Conservation (phyloP, 2,329 filamentous ascomycete genomes). For the Emergomyces pasteurianus region DNA sequence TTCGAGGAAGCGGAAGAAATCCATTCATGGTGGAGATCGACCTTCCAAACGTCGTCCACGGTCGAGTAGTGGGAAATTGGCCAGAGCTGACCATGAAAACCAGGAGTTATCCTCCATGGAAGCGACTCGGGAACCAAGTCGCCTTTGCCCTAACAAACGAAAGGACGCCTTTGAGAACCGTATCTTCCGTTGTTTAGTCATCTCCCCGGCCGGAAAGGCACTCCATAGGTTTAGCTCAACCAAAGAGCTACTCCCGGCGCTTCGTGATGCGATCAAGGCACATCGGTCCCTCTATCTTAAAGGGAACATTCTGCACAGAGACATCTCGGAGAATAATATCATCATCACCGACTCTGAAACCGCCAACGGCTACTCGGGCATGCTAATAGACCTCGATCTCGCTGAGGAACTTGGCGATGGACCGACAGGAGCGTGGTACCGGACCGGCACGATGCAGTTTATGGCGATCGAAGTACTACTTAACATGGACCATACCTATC, state of each 20-base stretch:
- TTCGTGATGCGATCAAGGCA: constrained; percentile 27
- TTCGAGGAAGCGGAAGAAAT: too few relatives aligned
- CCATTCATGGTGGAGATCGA: too few relatives aligned
- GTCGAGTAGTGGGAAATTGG: too few relatives aligned
- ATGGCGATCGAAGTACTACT: constrained; percentile 26
- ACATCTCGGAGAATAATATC: constrained; percentile 30
- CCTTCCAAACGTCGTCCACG: too few relatives aligned
- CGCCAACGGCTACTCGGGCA: constrained; percentile 13
- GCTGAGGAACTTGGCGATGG: constrained; percentile 16
- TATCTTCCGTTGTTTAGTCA: constrained; percentile 20
- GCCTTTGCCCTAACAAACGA: constrained; percentile 3
- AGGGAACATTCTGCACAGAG: constrained; percentile 25
- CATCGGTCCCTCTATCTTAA: constrained; percentile 24
- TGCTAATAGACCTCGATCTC: constrained; percentile 26
- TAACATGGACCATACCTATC: too few relatives aligned
- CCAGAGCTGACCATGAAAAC: too few relatives aligned
- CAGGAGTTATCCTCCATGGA: not conserved
- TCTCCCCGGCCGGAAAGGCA: constrained; percentile 19
- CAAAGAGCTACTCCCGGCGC: constrained; percentile 23
- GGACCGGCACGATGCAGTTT: constrained; percentile 17
- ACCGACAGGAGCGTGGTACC: constrained; percentile 5
- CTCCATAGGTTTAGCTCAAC: constrained; percentile 18
- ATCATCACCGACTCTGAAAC: constrained; percentile 21
- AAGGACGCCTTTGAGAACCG: constrained; percentile 16
- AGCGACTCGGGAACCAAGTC: not conserved